These are phyloP conservation scores for Tarenaya hassleriana DNA, from an alignment of 345 rosid genomes.

Conservation along the genomic window DNA sequence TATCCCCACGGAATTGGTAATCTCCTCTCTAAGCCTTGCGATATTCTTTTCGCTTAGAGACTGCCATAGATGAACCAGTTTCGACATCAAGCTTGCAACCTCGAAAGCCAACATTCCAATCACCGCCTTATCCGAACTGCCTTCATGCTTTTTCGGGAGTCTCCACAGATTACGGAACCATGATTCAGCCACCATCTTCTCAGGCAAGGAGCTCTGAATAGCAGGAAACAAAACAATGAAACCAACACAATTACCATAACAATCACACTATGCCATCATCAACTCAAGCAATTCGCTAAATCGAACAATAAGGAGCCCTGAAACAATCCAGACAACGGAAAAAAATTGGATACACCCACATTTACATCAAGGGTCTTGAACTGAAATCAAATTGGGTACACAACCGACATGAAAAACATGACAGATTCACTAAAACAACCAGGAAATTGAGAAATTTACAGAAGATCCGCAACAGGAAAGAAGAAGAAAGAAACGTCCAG, in stretches of 20 bases:
- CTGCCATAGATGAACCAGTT: conserved; percentile 86
- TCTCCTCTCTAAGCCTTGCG: conserved; percentile 62
- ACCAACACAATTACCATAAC: conserved; percentile 12
- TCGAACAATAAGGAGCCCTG: background rate
- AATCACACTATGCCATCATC: background rate
- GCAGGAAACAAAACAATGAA: background rate
- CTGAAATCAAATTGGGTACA: background rate
- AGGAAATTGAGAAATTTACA: background rate
- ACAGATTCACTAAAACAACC: background rate
- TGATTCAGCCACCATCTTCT: conserved; percentile 70
- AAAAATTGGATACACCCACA: background rate
- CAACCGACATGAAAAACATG: background rate
- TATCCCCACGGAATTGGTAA: conserved; percentile 52
- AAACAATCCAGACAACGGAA: too few species aligned
- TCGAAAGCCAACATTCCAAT: conserved; percentile 85
- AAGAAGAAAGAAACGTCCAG: conserved; percentile 2
- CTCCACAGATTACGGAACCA: conserved; percentile 89
- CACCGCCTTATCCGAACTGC: conserved; percentile 48
- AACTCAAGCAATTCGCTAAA: conserved; percentile 9
- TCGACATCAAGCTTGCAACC: conserved; percentile 81
- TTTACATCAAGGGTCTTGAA: background rate
- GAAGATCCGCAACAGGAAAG: background rate
- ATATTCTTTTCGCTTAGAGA: conserved; percentile 82
- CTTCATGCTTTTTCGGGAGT: conserved; percentile 49
- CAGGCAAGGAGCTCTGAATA: conserved; percentile 21